Evolutionary conservation across 129 eudicot genomes (phyloP).

Genomic region (Silybum marianum): DNA sequence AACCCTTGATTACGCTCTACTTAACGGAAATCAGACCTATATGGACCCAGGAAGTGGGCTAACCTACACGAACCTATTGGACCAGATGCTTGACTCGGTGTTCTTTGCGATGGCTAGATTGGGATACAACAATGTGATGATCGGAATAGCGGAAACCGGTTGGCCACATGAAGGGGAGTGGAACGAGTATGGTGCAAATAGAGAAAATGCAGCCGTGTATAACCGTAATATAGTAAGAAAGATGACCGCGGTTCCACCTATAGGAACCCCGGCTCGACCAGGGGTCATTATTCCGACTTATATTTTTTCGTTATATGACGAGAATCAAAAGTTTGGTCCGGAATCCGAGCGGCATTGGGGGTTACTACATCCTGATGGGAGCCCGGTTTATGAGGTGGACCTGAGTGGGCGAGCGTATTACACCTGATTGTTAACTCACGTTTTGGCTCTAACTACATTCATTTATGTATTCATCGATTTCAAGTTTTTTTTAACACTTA

Average conservation of each 20-base stretch:
- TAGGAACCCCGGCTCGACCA: constrained; percentile 81
- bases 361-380: constrained; percentile 49
- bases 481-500: background rate
- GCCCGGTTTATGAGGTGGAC: constrained; percentile 60
- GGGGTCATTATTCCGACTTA: constrained; percentile 58
- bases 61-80: constrained; percentile 66
- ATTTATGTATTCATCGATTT: background rate
- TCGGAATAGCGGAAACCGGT: constrained; percentile 75
- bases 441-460: background rate
- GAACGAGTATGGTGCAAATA: constrained; percentile 66
- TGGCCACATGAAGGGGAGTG: constrained; percentile 82
- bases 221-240: constrained; percentile 57
- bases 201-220: constrained; percentile 72
- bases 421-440: background rate
- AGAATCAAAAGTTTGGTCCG: constrained; percentile 64
- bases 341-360: constrained; percentile 89
- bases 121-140: constrained; percentile 47
- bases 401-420: constrained; percentile 35
- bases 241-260: constrained; percentile 45
- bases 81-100: constrained; percentile 89
- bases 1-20: constrained; percentile 58
- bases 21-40: constrained; percentile 33
- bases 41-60: constrained; percentile 55
- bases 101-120: constrained; percentile 65
- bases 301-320: constrained; percentile 64